A percentile compares a stretch with the other conserved stretches of the same genome.
Conservation (phyloP, 345 rosid genomes). For the Murraya paniculata region DNA sequence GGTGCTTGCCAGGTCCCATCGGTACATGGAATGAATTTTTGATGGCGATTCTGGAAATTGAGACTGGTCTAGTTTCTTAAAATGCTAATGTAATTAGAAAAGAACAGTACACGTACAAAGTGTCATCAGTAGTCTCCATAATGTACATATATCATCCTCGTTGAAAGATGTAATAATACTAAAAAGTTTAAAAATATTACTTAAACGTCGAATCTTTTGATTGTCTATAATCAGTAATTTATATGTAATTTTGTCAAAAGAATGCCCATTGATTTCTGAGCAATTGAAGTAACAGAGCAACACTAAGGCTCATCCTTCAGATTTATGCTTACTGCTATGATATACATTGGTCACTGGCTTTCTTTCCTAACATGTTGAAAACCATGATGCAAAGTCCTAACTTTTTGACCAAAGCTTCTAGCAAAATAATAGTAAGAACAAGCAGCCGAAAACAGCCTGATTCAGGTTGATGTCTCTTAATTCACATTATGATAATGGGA, state of each 20-base stretch:
- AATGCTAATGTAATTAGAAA: background rate
- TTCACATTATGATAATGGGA: background rate
- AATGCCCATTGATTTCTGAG: background rate
- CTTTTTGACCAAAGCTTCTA: no score
- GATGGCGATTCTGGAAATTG: slow-evolving; percentile 41
- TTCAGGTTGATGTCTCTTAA: background rate
- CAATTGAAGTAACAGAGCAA: background rate
- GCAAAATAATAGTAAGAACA: no score
- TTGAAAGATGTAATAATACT: background rate
- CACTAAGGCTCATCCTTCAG: background rate
- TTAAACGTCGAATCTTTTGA: no score
- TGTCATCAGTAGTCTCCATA: background rate
- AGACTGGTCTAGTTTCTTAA: slow-evolving; percentile 7
- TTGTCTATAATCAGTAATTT: no score
- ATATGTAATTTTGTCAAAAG: background rate
- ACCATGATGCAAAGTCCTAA: background rate
- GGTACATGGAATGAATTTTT: slow-evolving; percentile 78
- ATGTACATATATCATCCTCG: background rate
- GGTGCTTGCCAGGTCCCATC: slow-evolving; percentile 92
- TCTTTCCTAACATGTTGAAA: background rate
- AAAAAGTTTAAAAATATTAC: no score
- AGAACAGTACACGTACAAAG: background rate
- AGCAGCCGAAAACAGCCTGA: no score
- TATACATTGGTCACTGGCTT: background rate
- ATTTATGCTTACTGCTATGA: background rate